A percentile compares a stretch with the other conserved stretches of the same genome.
Evolutionary conservation across 768 basidiomycete genomes (phyloP).

Genomic region (Mycena albidolilacea): DNA sequence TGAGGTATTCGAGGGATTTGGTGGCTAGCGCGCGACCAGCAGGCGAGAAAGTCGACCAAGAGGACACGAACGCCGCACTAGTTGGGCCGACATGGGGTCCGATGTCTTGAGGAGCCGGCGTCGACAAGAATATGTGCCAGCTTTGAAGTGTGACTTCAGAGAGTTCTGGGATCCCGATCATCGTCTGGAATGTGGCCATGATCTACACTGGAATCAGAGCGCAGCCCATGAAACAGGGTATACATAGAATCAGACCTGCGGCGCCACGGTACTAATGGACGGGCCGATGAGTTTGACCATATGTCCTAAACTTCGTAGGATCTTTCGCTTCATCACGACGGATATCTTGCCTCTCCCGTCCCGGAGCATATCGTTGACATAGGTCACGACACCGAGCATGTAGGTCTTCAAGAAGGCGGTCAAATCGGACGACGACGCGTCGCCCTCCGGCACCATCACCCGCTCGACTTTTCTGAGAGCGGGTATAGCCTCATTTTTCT

Average conservation of each 20-base stretch:
- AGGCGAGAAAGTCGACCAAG: constrained; percentile 78
- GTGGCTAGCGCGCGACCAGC: constrained; percentile 68
- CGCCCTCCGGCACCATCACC: constrained; percentile 54
- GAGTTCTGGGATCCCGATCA: constrained; percentile 81
- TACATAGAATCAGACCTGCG: constrained; percentile 74
- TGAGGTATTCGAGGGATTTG: constrained; percentile 76
- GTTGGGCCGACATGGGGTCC: constrained; percentile 90
- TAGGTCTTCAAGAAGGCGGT: constrained; percentile 77
- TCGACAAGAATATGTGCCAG: constrained; percentile 85
- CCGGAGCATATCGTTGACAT: constrained; percentile 89
- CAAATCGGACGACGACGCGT: constrained; percentile 55
- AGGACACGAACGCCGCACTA: constrained; percentile 84
- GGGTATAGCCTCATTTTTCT: constrained; percentile 48
- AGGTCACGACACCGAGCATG: constrained; percentile 88
- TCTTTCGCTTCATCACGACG: constrained; percentile 76
- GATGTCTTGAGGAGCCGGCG: constrained; percentile 77
- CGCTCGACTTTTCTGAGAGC: constrained; percentile 62
- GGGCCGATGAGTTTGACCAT: constrained; percentile 81
- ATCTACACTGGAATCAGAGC: constrained; percentile 66
- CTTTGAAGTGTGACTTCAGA: constrained; percentile 83
- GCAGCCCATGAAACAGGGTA: not conserved
- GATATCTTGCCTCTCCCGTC: constrained; percentile 87
- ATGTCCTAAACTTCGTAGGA: constrained; percentile 83
- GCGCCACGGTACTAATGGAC: constrained; percentile 81
- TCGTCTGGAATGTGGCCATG: constrained; percentile 96